Percentiles rank a stretch among this genome's conserved stretches.
These are phyloP conservation scores for Brassica incana DNA, from an alignment of 345 rosid species.

Conservation along the genomic window DNA sequence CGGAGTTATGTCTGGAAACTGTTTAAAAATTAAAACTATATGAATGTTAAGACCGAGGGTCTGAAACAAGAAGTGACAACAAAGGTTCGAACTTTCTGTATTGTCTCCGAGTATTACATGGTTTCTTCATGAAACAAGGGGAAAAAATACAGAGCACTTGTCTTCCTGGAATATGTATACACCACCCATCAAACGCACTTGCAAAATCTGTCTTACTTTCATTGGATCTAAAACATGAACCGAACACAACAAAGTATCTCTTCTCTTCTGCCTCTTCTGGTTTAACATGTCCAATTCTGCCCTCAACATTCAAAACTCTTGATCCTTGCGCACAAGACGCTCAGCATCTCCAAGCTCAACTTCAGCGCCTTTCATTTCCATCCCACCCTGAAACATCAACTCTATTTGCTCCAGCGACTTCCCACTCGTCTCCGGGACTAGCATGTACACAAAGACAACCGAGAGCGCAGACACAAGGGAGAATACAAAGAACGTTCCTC, in stretches of 20 bases:
- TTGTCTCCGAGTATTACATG: conserved; percentile 19
- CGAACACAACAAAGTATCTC: neutral
- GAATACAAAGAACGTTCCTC: conserved; percentile 66
- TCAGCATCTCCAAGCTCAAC: conserved; percentile 73
- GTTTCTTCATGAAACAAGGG: conserved; percentile 22
- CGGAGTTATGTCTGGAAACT: neutral
- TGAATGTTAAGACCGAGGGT: conserved; percentile 14
- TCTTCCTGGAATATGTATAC: conserved; percentile 3
- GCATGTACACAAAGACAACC: conserved; percentile 55
- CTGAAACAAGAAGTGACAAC: conserved; percentile 10
- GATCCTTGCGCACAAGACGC: conserved; percentile 61
- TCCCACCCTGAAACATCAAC: conserved; percentile 51
- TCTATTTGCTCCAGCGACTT: conserved; percentile 80
- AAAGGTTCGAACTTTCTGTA: conserved; percentile 15
- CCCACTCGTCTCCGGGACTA: conserved; percentile 80
- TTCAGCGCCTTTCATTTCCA: conserved; percentile 45
- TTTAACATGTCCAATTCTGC: conserved; percentile 4
- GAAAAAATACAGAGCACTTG: neutral
- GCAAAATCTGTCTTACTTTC: conserved; percentile 21
- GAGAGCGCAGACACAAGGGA: conserved; percentile 62
- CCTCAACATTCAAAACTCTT: conserved; percentile 16
- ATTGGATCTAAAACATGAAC: conserved; percentile 19
- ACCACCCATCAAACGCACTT: conserved; percentile 9
- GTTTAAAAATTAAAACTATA: neutral
- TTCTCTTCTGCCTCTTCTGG: neutral